Base-by-base conservation (phyloP, 2,329 filamentous ascomycete species). In the Trichoderma sp. region DNA sequence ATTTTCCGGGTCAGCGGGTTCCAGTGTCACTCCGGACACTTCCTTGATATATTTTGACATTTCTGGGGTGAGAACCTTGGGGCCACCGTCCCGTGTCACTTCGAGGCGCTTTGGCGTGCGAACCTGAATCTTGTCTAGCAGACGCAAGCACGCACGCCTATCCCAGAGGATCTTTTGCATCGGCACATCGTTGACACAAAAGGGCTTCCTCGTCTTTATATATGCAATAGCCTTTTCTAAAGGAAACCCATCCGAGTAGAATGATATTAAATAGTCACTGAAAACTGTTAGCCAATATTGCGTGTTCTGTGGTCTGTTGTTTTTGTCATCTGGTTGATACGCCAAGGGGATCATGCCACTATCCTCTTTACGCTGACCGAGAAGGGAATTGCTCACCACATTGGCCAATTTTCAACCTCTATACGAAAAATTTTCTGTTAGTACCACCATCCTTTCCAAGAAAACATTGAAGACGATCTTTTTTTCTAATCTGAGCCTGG, bases 111-210 rank as follows among this genome's bases (percentile, higher is more conserved):
- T 92, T 0, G 97, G 97, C 0, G 96, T 98, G 9, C 94, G 94
- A 2, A 99, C 95, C 75, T 93, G 91, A 82, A 98, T 94, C 80
- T 93, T 92, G 83, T 98, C 96, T 66, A 99, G 88, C 38, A 99
- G 93, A 75, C 91, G 92, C 24, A 99, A 88, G 80, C 97, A 98
- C 29, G 98, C 88, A 41, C 97, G 92, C 65, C 97, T 92, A 83
- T 99, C 97, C 97, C 97, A 99, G 3, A 99, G 87, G 6, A 99
- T 91, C 83, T 97, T 95, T 83, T 99, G 97, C 95, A 99, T 98
- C 1, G 95, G 94, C 60, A 99, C 88, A 83, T 99, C 96, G 82
- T 99, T 99, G 81, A 99, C 95, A 82, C 96, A 98, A 80, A 98
- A 98, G 0, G 97, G 97, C 82, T 97, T 97, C 74, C 97, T 92